These are phyloP conservation scores for Westerdykella ornata DNA, from an alignment of 2,329 filamentous ascomycete genomes.

Conservation along the genomic window DNA sequence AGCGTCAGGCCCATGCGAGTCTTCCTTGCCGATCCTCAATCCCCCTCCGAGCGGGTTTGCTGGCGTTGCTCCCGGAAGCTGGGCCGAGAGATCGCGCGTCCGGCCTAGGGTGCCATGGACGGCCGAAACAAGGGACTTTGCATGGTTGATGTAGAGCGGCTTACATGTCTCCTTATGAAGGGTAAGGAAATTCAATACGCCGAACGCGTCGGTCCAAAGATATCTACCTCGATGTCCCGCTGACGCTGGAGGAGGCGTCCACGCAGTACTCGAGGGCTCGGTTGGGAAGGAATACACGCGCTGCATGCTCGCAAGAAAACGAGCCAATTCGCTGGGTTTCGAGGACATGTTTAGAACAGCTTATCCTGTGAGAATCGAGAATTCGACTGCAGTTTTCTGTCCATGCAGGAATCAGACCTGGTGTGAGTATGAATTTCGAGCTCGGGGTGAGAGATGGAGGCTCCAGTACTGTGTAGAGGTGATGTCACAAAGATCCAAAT, in stretches of 20 bases:
- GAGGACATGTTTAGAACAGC: neutral
- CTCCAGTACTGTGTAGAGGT: too few species aligned
- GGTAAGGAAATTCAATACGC: conserved; percentile 54
- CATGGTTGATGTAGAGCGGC: conserved; percentile 45
- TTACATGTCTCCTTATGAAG: conserved; percentile 41
- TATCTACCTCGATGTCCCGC: conserved; percentile 54
- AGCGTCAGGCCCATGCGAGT: conserved; percentile 45
- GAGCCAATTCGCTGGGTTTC: neutral
- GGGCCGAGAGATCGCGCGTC: conserved; percentile 44
- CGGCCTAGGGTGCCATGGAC: conserved; percentile 51
- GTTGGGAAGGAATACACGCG: conserved; percentile 32
- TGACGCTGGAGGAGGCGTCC: conserved; percentile 47
- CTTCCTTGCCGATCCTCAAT: conserved; percentile 52
- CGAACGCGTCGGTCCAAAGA: conserved; percentile 43
- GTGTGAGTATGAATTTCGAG: too few species aligned
- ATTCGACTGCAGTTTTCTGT: too few species aligned
- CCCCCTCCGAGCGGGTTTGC: conserved; percentile 49
- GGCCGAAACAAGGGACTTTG: conserved; percentile 43
- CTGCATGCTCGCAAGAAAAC: conserved; percentile 27
- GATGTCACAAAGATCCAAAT: too few species aligned
- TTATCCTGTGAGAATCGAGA: too few species aligned
- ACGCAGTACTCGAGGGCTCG: conserved; percentile 28
- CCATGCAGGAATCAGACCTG: too few species aligned
- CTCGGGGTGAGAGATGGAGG: too few species aligned
- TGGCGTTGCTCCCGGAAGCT: conserved; percentile 49